Conservation (phyloP, 257 asterid species). For the Misopates orontium region DNA sequence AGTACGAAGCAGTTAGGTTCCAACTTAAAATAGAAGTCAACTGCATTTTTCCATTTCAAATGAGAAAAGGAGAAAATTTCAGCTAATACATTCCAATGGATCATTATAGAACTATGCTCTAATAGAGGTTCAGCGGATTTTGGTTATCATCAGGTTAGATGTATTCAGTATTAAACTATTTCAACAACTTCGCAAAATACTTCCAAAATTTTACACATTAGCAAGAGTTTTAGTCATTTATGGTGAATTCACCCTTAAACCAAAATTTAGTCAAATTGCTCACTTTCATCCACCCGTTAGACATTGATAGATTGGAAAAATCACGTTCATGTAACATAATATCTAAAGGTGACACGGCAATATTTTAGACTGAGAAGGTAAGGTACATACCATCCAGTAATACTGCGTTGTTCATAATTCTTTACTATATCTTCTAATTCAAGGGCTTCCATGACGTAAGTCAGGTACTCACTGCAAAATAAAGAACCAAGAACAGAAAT, state of each 20-base stretch:
- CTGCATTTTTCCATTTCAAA: not conserved
- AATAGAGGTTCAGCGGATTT: not conserved
- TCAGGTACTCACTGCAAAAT: constrained; percentile 84
- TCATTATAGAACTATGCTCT: not conserved
- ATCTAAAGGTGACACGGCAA: constrained; percentile 29
- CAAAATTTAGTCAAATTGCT: not conserved
- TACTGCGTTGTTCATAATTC: constrained; percentile 79
- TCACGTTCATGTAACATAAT: too few species aligned
- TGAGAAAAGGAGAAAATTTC: too few species aligned
- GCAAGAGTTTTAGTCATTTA: too few species aligned
- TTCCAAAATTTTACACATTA: too few species aligned
- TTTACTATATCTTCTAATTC: constrained; percentile 91
- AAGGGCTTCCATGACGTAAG: constrained; percentile 87
- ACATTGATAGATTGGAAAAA: too few species aligned
- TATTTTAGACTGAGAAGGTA: too few species aligned
- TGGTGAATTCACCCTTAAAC: constrained; percentile 15
- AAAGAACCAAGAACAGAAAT: constrained; percentile 16
- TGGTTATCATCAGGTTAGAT: constrained; percentile 22
- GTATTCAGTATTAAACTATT: not conserved
- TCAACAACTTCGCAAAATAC: too few species aligned
- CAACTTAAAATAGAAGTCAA: too few species aligned
- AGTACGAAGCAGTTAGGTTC: too few species aligned
- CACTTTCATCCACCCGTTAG: too few species aligned
- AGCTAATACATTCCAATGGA: constrained; percentile 8
- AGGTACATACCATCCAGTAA: constrained; percentile 85